Evolutionary conservation across 305 asterid genomes (phyloP), one percentile per base, ranked within the genome.

Genomic region (Fraxinus baroniana): DNA sequence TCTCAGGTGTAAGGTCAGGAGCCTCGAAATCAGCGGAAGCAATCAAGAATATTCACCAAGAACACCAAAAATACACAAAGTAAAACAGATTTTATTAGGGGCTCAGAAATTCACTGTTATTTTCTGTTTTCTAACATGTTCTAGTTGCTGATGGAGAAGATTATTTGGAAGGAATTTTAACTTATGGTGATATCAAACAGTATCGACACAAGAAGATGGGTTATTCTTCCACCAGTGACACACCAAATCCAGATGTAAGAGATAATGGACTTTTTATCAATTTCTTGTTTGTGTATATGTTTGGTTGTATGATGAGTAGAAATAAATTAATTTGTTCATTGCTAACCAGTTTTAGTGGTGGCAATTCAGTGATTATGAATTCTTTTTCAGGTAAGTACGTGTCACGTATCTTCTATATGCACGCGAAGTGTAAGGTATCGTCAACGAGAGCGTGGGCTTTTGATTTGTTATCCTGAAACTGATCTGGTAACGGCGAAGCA

Each of bases 151-250:
- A 93, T 64, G 79, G 81, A 32, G 96, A 93, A 79, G 97, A 90
- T 85, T 90, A 73, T 86, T 83, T 94, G 87, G 97, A 92, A 88
- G 99, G 99, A 81, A 88, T 96, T 83, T 86, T 96, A 86, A 94
- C 99, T 10, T 89, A 86, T 83, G 97, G 97, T 78, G 99, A 96
- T 83, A 83, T 94, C 78, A 91, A 87, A 79, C 87, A 93, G 83
- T 89, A 90, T 86, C 74, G 92, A 81, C 83, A 81, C 79, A 86
- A 87, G 85, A 90, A 88, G 66, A 83, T 84, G 79, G 89, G 85
- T 75, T 93, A 88, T 76, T 77, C 90, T 80, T 86, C 95, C 74
- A 81, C 80, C 85, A 85, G 87, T 57, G 90, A 90, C 82, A 79
- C 83, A 64, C 83, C 82, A 13, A 70, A 52, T 80, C 41, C 66